Percentiles rank a stretch among this genome's conserved stretches.
Conservation (phyloP, 2,329 filamentous ascomycete genomes). For the Corynespora cassiicola region DNA sequence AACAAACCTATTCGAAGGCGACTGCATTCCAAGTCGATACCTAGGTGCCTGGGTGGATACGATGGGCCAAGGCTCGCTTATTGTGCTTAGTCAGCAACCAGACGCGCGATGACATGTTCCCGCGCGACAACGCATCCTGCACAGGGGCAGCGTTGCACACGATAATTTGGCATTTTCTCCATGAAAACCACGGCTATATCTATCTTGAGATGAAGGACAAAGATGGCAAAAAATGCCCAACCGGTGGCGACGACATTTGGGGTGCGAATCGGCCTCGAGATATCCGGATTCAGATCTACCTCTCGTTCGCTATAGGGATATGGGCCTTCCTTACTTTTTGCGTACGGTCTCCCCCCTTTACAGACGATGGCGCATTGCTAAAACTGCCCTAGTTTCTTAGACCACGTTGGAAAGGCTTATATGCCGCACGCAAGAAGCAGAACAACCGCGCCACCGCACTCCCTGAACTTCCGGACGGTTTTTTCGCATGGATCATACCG, state of each 20-base stretch:
- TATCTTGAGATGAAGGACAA: slow-evolving; percentile 29
- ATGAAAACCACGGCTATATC: too few species aligned
- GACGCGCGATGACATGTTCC: too few species aligned
- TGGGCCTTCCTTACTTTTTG: slow-evolving; percentile 79
- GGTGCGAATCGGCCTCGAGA: slow-evolving; percentile 51
- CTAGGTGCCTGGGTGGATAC: too few species aligned
- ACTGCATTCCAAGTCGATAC: too few species aligned
- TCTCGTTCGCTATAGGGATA: slow-evolving; percentile 74
- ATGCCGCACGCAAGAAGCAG: slow-evolving; percentile 84
- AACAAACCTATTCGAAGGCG: too few species aligned
- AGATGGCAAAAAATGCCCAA: slow-evolving; percentile 22
- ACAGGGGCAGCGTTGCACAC: too few species aligned
- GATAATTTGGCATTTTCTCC: too few species aligned
- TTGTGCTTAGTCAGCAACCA: too few species aligned
- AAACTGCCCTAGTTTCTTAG: slow-evolving; percentile 70
- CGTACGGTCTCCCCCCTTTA: slow-evolving; percentile 53
- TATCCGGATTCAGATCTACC: slow-evolving; percentile 68
- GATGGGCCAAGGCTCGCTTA: too few species aligned
- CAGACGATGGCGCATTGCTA: slow-evolving; percentile 27
- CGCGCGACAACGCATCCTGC: too few species aligned
- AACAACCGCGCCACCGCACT: slow-evolving; percentile 69
- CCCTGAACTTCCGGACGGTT: slow-evolving; percentile 79
- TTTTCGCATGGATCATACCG: slow-evolving; percentile 92
- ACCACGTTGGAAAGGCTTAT: slow-evolving; percentile 89
- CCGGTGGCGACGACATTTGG: slow-evolving; percentile 29